Evolutionary conservation across 2,329 filamentous ascomycete genomes (phyloP).

Genomic region (Elsinoe fawcettii): DNA sequence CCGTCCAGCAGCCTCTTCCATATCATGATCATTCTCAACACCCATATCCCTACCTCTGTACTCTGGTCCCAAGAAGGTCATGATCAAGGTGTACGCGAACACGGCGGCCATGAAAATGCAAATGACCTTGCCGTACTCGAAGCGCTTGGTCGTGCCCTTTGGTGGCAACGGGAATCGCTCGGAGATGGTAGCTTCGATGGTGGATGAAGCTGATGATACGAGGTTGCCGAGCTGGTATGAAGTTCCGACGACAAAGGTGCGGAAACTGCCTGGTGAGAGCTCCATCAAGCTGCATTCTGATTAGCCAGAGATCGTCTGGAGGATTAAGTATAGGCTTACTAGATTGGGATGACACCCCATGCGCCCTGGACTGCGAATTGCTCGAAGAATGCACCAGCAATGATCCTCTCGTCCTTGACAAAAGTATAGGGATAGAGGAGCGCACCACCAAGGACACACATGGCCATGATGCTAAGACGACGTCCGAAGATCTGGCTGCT

Average conservation of each 20-base stretch:
- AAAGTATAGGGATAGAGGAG: conserved; percentile 32
- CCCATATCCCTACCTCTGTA: conserved; percentile 32
- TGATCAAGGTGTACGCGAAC: conserved; percentile 53
- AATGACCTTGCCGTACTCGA: conserved; percentile 38
- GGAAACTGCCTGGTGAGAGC: conserved; percentile 29
- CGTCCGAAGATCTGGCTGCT: conserved; percentile 31
- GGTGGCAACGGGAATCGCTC: conserved; percentile 35
- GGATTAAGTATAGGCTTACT: conserved; percentile 14
- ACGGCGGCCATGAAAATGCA: conserved; percentile 73
- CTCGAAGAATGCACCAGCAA: conserved; percentile 31
- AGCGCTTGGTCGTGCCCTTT: conserved; percentile 28
- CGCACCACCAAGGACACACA: conserved; percentile 30
- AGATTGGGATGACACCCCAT: conserved; percentile 35
- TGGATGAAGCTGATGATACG: conserved; percentile 35
- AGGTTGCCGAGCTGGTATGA: conserved; percentile 36
- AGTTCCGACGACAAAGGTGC: conserved; percentile 31
- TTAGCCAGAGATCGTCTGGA: not conserved
- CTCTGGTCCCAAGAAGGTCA: conserved; percentile 56
- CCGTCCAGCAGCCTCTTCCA: conserved; percentile 25
- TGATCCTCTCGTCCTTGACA: conserved; percentile 26
- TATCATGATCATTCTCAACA: conserved; percentile 26
- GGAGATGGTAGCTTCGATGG: conserved; percentile 37
- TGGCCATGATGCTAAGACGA: conserved; percentile 33
- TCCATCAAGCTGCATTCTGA: conserved; percentile 24
- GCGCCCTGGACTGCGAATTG: conserved; percentile 34